These are phyloP conservation scores for Crithidia mellificae DNA, from an alignment of 208 protist genomes.

Conservation along the genomic window DNA sequence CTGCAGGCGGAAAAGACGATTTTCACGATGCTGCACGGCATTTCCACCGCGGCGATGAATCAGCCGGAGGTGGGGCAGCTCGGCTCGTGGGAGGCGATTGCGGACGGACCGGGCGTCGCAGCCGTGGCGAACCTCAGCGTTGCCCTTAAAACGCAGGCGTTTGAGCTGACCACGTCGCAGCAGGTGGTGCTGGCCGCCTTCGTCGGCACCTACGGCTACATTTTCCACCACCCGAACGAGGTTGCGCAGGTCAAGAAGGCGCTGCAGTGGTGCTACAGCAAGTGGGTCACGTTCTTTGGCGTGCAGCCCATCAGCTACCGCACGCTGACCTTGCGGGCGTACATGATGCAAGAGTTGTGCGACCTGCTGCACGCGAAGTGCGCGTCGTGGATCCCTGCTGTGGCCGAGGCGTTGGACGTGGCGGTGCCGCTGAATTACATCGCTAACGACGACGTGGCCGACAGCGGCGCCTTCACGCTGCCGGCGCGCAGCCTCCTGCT, in stretches of 20 bases:
- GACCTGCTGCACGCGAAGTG: slow-evolving; percentile 46
- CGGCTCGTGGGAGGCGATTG: slow-evolving; percentile 39
- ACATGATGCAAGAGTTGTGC: slow-evolving; percentile 57
- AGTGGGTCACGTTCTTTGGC: slow-evolving; percentile 56
- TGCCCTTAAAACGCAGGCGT: slow-evolving; percentile 35
- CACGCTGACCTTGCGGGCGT: slow-evolving; percentile 52
- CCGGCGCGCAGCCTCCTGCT: slow-evolving; percentile 26
- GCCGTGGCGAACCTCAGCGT: slow-evolving; percentile 35
- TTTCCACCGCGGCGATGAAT: slow-evolving; percentile 31
- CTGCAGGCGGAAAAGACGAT: slow-evolving; percentile 21
- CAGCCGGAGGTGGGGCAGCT: slow-evolving; percentile 24
- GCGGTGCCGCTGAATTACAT: slow-evolving; percentile 33
- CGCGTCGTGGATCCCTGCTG: slow-evolving; percentile 20
- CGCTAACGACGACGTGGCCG: slow-evolving; percentile 14
- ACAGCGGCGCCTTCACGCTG: slow-evolving; percentile 18
- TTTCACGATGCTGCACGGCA: slow-evolving; percentile 39
- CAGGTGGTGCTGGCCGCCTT: slow-evolving; percentile 46
- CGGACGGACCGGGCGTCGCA: slow-evolving; percentile 36
- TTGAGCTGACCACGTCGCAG: slow-evolving; percentile 39
- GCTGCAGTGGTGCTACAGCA: slow-evolving; percentile 56
- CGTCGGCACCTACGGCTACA: slow-evolving; percentile 54
- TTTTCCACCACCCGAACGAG: slow-evolving; percentile 51
- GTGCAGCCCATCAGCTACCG: slow-evolving; percentile 36
- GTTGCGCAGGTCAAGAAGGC: slow-evolving; percentile 35
- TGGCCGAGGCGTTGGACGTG: slow-evolving; percentile 44